phyloP scores from a whole-genome alignment of 1,284 basidiomycete species.

The Ustilago shanxiensis region DNA sequence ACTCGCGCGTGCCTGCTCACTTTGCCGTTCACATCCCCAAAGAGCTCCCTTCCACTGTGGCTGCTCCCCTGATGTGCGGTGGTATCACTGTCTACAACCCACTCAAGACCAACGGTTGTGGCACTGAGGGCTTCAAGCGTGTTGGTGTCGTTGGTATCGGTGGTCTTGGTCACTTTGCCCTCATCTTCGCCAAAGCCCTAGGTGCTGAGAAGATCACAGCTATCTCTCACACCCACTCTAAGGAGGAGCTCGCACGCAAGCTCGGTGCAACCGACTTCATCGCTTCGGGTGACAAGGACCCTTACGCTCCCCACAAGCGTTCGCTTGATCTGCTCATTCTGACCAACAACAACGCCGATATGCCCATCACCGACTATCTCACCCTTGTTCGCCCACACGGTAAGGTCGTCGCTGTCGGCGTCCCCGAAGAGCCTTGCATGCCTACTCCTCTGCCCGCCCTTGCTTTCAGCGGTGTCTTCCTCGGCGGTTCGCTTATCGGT shows the following conservation, averaged over 20 bases:
- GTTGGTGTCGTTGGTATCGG: slow-evolving; percentile 65
- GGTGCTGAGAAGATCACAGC: slow-evolving; percentile 62
- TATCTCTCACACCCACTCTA: slow-evolving; percentile 57
- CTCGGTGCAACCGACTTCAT: slow-evolving; percentile 62
- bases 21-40: slow-evolving; percentile 68
- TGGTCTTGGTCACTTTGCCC: slow-evolving; percentile 63
- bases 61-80: slow-evolving; percentile 66
- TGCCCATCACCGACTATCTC: slow-evolving; percentile 70
- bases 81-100: slow-evolving; percentile 67
- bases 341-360: slow-evolving; percentile 71
- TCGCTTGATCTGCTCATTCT: slow-evolving; percentile 72
- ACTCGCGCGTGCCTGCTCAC: slow-evolving; percentile 58
- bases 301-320: slow-evolving; percentile 61
- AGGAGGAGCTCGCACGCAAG: slow-evolving; percentile 56
- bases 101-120: slow-evolving; percentile 61
- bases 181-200: slow-evolving; percentile 62
- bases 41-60: slow-evolving; percentile 54
- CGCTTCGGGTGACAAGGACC: slow-evolving; percentile 47
- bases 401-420: slow-evolving; percentile 71
- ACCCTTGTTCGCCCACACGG: slow-evolving; percentile 71
- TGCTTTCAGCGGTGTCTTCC: slow-evolving; percentile 53
- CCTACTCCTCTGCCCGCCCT: slow-evolving; percentile 57
- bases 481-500: slow-evolving; percentile 64
- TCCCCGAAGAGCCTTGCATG: slow-evolving; percentile 66
- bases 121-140: slow-evolving; percentile 52